Evolutionary conservation across 163 green algal species (phyloP).

Genomic region (Volvox carteri): DNA sequence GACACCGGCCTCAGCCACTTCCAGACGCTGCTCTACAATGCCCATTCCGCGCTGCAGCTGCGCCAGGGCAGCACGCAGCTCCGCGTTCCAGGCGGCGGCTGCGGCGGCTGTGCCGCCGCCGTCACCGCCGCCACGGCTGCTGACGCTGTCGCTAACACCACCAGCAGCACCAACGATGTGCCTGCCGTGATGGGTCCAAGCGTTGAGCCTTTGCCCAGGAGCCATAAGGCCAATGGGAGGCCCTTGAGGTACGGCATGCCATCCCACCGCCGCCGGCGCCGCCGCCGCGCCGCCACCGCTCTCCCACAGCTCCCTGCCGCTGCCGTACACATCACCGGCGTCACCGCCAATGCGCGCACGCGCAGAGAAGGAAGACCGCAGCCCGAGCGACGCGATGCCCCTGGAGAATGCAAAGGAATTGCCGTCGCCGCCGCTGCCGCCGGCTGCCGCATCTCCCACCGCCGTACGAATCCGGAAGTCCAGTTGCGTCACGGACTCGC

Average conservation of each 20-base stretch:
- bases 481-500: slow-evolving; percentile 17
- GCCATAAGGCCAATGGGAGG: background rate
- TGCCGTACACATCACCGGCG: background rate
- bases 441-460: background rate
- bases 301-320: background rate
- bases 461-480: background rate
- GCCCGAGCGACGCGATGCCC: background rate
- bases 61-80: background rate
- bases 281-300: background rate
- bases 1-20: background rate
- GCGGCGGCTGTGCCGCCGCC: background rate
- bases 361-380: background rate
- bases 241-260: background rate
- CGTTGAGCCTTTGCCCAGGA: background rate
- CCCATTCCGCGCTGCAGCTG: background rate
- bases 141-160: background rate
- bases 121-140: background rate
- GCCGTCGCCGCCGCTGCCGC: background rate
- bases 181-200: background rate
- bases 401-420: background rate
- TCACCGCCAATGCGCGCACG: background rate
- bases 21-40: slow-evolving; percentile 28
- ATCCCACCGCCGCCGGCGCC: background rate
- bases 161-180: background rate
- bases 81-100: no score